Evolutionary conservation across 352 stramenopile genomes (phyloP), one percentile per base, ranked within the genome.

Genomic region (Saprolegnia diclina): DNA sequence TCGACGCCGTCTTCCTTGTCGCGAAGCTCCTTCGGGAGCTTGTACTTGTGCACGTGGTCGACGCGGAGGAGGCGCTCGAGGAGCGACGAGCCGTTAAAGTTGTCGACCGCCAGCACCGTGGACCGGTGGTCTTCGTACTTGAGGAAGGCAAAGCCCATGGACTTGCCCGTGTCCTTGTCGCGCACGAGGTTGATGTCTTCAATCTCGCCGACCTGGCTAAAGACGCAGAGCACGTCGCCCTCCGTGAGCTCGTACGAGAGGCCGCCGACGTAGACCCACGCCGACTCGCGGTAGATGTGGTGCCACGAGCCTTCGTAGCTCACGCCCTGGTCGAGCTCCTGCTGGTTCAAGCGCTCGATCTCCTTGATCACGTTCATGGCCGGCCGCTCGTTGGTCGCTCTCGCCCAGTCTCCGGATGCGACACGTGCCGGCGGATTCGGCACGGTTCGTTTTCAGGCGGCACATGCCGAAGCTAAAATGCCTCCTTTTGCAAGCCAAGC

Each of bases 21-120:
- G 55, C 91, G 90, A 19, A 96, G 77, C 64, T 94, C 86, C 71
- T 95, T 95, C 37, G 96, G 96, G 69, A 98, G 81, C 65, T 96
- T 91, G 88, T 99, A 99, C 72, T 98, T 97, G 67, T 99, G 92
- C 48, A 98, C 92, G 79, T 99, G 96, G 85, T 99, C 97, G 45
- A 99, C 93, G 38, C 96, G 83, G 24, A 99, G 74, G 22, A 91
- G 94, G 50, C 96, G 79, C 52, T 96, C 95, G 67, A 98, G 80
- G 63, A 98, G 72, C 69, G 85, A 75, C 38, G 77, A 87, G 52
- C 95, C 92, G 72, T 96, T 98, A 32, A 99, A 88, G 77, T 99
- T 99, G 79, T 99, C 97, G 42, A 99, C 96, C 0, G 96, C 97
- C 72, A 99, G 81, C 29, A 99, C 88, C 21, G 96, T 98, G 67